Conservation (phyloP, 768 basidiomycete species). For the Tricholoma sp. region DNA sequence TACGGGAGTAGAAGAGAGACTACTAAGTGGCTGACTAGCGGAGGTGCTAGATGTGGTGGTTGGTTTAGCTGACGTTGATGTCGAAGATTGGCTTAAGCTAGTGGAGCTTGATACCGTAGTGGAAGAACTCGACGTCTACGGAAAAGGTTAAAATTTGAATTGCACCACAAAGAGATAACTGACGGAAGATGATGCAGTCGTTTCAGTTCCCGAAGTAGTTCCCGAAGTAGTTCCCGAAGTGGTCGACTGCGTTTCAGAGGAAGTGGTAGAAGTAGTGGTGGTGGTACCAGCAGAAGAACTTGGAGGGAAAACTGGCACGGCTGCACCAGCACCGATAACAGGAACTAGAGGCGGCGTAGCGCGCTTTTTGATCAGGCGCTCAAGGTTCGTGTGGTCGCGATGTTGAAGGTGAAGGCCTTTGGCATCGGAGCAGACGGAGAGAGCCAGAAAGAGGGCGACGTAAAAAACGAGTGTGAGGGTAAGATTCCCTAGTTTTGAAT, state of each 20-base stretch:
- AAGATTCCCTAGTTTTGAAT: constrained; percentile 36
- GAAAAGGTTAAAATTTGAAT: background rate
- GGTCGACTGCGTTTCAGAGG: constrained; percentile 4
- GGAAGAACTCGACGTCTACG: constrained; percentile 5
- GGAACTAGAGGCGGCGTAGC: constrained; percentile 22
- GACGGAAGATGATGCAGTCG: constrained; percentile 8
- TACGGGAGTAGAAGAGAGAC: constrained; percentile 14
- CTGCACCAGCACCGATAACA: constrained; percentile 30
- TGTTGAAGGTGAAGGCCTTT: constrained; percentile 27
- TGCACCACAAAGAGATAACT: background rate
- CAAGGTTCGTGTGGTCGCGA: constrained; percentile 52
- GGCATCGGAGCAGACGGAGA: constrained; percentile 42
- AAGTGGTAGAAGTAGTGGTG: constrained; percentile 1
- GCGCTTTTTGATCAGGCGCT: constrained; percentile 70
- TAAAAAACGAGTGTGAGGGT: constrained; percentile 62
- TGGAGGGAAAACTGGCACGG: constrained; percentile 16
- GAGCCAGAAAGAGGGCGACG: constrained; percentile 48
- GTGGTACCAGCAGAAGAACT: constrained; percentile 4
- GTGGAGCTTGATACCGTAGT: constrained; percentile 2
- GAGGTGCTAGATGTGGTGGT: constrained; percentile 8
- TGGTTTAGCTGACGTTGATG: constrained; percentile 2
- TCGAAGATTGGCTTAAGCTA: constrained; percentile 2
- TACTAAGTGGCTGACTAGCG: constrained; percentile 19
- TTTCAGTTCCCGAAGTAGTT: constrained; percentile 9
- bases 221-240: constrained; percentile 11